phyloP scores from a whole-genome alignment of 1,139 yeast species.

The Suzukiozyma palmioleophila region DNA sequence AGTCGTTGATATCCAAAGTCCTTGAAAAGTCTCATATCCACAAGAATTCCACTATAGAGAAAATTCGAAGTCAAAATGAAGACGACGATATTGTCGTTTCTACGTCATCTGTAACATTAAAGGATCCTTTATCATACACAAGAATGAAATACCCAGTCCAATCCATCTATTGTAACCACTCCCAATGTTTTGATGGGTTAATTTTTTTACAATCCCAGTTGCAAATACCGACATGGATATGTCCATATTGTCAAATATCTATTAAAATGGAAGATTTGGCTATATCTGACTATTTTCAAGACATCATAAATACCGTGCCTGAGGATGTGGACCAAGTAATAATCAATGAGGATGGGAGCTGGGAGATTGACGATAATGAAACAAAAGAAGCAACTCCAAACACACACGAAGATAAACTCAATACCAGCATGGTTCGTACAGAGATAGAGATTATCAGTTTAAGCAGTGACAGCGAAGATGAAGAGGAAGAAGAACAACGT shows the following conservation, averaged over 20 bases:
- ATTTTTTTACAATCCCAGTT: constrained; percentile 57
- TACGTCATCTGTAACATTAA: constrained; percentile 51
- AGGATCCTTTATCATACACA: constrained; percentile 63
- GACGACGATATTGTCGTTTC: constrained; percentile 55
- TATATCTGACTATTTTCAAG: constrained; percentile 56
- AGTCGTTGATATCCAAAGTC: constrained; percentile 19
- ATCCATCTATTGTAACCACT: constrained; percentile 56
- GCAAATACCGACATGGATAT: constrained; percentile 61
- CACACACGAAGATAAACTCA: background rate
- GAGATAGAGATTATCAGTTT: constrained; percentile 3
- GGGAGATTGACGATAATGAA: constrained; percentile 28
- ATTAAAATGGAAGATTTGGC: constrained; percentile 50
- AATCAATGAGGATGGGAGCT: constrained; percentile 54
- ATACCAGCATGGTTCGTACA: background rate
- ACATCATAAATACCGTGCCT: constrained; percentile 41
- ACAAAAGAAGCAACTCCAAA: constrained; percentile 1
- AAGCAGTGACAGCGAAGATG: constrained; percentile 21
- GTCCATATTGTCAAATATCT: constrained; percentile 56
- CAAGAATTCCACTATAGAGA: constrained; percentile 39
- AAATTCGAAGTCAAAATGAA: constrained; percentile 36
- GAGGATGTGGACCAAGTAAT: constrained; percentile 52
- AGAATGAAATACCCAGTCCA: constrained; percentile 58
- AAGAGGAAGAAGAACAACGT: too few relatives aligned
- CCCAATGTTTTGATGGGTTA: constrained; percentile 69
- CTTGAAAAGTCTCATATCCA: constrained; percentile 42